These are phyloP conservation scores for Auxenochlorella protothecoides DNA, from an alignment of 139 green algal species.

Conservation along the genomic window DNA sequence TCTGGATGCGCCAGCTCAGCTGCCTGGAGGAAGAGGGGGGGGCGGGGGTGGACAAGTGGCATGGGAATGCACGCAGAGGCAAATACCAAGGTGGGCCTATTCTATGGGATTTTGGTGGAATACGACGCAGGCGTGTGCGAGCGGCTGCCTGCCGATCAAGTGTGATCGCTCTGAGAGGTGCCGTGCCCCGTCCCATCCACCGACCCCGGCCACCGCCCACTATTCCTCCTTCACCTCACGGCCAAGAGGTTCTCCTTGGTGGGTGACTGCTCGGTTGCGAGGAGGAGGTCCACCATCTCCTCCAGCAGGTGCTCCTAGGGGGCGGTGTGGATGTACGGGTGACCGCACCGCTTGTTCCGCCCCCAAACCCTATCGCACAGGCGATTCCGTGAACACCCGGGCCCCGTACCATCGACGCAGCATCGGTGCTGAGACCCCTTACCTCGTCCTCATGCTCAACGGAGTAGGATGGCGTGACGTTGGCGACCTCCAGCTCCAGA, in stretches of 20 bases:
- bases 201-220: too few relatives aligned
- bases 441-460: constrained; percentile 88
- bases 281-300: constrained; percentile 60
- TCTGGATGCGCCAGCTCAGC: constrained; percentile 50
- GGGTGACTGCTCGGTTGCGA: constrained; percentile 24
- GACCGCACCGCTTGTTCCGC: too few relatives aligned
- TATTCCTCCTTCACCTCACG: too few relatives aligned
- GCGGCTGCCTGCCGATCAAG: too few relatives aligned
- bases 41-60: neutral
- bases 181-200: constrained; percentile 5
- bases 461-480: constrained; percentile 77
- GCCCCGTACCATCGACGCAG: neutral
- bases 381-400: neutral
- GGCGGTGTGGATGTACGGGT: neutral
- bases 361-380: neutral
- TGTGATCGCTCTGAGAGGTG: too few relatives aligned
- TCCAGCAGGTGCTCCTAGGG: constrained; percentile 75
- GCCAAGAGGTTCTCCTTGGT: constrained; percentile 22
- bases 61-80: neutral
- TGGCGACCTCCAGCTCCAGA: constrained; percentile 78
- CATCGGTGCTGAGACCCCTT: neutral
- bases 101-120: too few relatives aligned
- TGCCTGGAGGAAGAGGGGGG: neutral
- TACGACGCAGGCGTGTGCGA: too few relatives aligned
- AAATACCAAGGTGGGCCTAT: neutral